Conservation (phyloP, 805 yeast species). For the Lipomyces sp. region DNA sequence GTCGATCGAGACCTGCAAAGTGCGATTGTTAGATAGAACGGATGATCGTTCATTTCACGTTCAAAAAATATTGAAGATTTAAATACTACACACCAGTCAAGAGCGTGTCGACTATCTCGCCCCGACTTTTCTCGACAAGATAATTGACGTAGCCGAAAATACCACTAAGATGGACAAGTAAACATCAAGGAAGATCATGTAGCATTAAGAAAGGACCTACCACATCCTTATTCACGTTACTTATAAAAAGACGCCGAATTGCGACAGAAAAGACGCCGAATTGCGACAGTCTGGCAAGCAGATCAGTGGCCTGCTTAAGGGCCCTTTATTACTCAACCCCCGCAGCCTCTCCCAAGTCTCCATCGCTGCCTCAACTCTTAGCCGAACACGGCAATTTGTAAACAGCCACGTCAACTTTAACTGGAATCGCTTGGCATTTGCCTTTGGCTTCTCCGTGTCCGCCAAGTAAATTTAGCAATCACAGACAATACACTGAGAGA, state of each 20-base stretch:
- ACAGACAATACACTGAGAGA: too few species aligned
- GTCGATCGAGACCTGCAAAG: constrained; percentile 56
- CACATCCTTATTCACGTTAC: neutral
- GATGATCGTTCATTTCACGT: neutral
- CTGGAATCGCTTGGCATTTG: too few species aligned
- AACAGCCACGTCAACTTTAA: too few species aligned
- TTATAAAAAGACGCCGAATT: too few species aligned
- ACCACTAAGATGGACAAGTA: constrained; percentile 60
- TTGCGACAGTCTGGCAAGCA: neutral
- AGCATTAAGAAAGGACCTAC: neutral
- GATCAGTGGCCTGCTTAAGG: too few species aligned
- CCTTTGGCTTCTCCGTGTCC: too few species aligned
- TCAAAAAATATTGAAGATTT: neutral
- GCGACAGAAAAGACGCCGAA: neutral
- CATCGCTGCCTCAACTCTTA: too few species aligned
- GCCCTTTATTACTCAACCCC: too few species aligned
- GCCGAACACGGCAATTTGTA: too few species aligned
- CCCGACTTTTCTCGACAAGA: constrained; percentile 86
- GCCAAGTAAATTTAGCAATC: too few species aligned
- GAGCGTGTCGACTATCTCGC: constrained; percentile 85
- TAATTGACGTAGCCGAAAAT: constrained; percentile 97
- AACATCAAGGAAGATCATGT: neutral
- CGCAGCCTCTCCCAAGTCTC: too few species aligned
- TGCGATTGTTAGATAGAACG: neutral
- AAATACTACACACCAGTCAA: constrained; percentile 69